Conservation (phyloP, 2,329 filamentous ascomycete species). For the Aspergillus neotritici region DNA sequence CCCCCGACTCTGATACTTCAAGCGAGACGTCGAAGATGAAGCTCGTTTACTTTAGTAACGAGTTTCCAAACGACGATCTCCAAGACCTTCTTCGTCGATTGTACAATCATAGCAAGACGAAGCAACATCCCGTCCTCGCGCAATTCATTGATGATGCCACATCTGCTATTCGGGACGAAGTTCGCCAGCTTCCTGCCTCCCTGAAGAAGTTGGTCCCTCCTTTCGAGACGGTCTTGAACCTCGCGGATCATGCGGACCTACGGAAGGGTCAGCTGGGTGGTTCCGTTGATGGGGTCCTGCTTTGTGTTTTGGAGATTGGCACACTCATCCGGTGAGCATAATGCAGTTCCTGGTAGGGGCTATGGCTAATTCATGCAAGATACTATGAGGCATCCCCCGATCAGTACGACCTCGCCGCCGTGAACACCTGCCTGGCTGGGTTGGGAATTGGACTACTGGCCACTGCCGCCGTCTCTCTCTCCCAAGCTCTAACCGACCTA, state of each 20-base stretch:
- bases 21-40: slow-evolving; percentile 9
- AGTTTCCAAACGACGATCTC: slow-evolving; percentile 45
- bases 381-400: slow-evolving; percentile 6
- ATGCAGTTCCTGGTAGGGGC: neutral
- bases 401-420: slow-evolving; percentile 3
- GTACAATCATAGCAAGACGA: slow-evolving; percentile 38
- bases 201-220: slow-evolving; percentile 16
- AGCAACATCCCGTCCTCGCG: slow-evolving; percentile 32
- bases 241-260: slow-evolving; percentile 21
- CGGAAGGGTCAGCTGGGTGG: slow-evolving; percentile 40
- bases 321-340: slow-evolving; percentile 41
- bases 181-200: slow-evolving; percentile 16
- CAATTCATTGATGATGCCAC: slow-evolving; percentile 41
- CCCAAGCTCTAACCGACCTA: slow-evolving; percentile 37
- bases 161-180: slow-evolving; percentile 37
- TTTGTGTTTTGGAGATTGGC: slow-evolving; percentile 38
- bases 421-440: slow-evolving; percentile 21
- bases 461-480: slow-evolving; percentile 39
- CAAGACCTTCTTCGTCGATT: slow-evolving; percentile 37
- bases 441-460: slow-evolving; percentile 44
- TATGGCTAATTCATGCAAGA: too few relatives aligned
- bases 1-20: slow-evolving; percentile 1
- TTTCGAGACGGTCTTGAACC: slow-evolving; percentile 17
- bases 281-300: slow-evolving; percentile 43
- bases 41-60: slow-evolving; percentile 46